Base-by-base conservation (phyloP, 345 rosid genomes). In the Eucalyptus erythrocorys region DNA sequence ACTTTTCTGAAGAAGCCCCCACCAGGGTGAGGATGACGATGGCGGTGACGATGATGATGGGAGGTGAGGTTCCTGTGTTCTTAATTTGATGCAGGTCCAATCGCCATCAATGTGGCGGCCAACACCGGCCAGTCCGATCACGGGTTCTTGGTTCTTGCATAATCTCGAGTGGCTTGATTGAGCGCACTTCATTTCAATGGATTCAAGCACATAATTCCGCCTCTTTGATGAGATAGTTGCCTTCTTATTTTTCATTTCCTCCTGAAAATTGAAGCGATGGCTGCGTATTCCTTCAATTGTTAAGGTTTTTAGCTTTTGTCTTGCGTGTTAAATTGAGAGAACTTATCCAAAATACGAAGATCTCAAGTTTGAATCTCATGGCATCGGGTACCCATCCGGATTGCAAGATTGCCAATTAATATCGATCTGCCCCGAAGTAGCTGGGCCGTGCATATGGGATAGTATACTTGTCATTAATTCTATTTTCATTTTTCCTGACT, bases 361-460 rank as follows among this genome's bases (percentile, higher is more conserved):
- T 8, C 42, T 66, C 14, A 4, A 8, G 81, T 71, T 71, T 1
- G 7, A 71, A 71, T 71, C 43, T 19, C 0, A 10, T 37, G 47
- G 8, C 47, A 10, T 64, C 0, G 11, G 76, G 10, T 14, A n/a
- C 37, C 10, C 21, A 13, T 64, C 40, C 6, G 0, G 6, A n/a
- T n/a, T 13, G 68, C 68, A 13, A 61, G 32, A 27, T 61, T 30
- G n/a, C 32, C 30, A 27, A 61, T 61, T 27, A 1, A 61, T 3
- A 27, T 27, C 16, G 3, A 61, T 13, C 68, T 3, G 3, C 15
- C 68, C 17, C 4, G 0, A 30, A 61, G 5, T 50, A 50, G 7
- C 57, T 51, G 0, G 24, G 5, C 57, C 5, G 4, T 51, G 26
- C 57, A 0, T 51, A 26, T 51, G 26, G 1, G 26, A 51, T 51